Percentiles rank a stretch among this genome's conserved stretches.
These are phyloP conservation scores for Pyrenula massariospora DNA, from an alignment of 495 filamentous ascomycete genomes.

Conservation along the genomic window DNA sequence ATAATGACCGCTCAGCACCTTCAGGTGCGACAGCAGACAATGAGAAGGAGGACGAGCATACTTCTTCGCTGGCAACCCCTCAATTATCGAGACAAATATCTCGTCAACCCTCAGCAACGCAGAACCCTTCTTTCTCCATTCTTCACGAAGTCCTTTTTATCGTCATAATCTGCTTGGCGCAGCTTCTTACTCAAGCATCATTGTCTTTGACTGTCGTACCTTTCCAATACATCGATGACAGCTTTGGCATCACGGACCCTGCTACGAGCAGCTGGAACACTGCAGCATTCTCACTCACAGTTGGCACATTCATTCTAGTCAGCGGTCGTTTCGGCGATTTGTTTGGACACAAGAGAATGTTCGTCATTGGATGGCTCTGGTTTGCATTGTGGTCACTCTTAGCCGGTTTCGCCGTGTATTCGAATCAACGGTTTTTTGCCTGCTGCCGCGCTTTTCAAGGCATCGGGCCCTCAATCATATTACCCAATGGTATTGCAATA, in stretches of 20 bases:
- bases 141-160: constrained; percentile 18
- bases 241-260: constrained; percentile 6
- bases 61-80: neutral
- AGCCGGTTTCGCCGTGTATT: constrained; percentile 23
- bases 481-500: constrained; percentile 54
- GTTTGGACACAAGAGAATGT: constrained; percentile 45
- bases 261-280: constrained; percentile 37
- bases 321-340: constrained; percentile 48
- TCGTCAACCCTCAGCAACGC: neutral
- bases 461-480: constrained; percentile 45
- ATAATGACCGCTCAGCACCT: too few species aligned
- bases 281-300: constrained; percentile 45
- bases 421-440: constrained; percentile 30
- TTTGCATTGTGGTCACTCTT: constrained; percentile 46
- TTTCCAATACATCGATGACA: constrained; percentile 16
- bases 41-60: neutral
- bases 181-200: constrained; percentile 31
- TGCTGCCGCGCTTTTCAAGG: constrained; percentile 49
- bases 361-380: constrained; percentile 45
- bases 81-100: neutral
- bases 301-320: constrained; percentile 55
- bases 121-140: neutral
- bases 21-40: too few species aligned
- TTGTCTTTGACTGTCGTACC: constrained; percentile 25
- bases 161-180: constrained; percentile 27